Base-by-base conservation (phyloP, 352 stramenopile species). In the Pythium scleroteichum region DNA sequence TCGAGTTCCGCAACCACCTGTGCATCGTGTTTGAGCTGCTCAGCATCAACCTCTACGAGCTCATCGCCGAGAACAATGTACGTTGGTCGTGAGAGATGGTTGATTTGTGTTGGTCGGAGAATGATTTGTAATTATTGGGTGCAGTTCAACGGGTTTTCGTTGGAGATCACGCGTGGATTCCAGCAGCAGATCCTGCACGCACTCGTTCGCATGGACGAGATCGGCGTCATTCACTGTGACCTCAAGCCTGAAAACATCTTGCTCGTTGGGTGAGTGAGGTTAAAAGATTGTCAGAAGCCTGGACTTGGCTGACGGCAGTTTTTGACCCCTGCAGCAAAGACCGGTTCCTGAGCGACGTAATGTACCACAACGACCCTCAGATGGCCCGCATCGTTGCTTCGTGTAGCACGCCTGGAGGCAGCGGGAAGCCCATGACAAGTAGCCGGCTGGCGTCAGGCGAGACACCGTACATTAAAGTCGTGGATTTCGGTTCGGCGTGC, bases 1-100 rank as follows among this genome's bases (percentile, higher is more conserved):
- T 99, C 65, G 85, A 96, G 66, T 94, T 92, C 69, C 73, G 87
- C 41, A 88, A 86, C 65, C 95, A 98, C 71, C 80, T 98, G 68
- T 98, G 94, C 68, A 69, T 99, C 42, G 89, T 98, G 5, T 99
- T 98, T 71, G 93, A 98, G 76, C 57, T 93, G 19, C 66, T 98
- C 16, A 95, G 88, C 24, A 78, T 96, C 38, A 98, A 99, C 69
- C 61, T 99, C 14, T 98, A 98, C 73, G 92, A 98, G 71, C 69
- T 98, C 8, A 76, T 98, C 13, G 84, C 92, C 35, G 96, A 97
- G 60, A 98, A 90, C 53, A 89, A 97, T 19, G 71, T 79, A 66
- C 49, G 63, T 62, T 2, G 33, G 33, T 14, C 13, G 16, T 20
- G 17, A 44, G 17, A 20, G 7, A 5, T 23, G 13, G 4, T 38